These are phyloP conservation scores for Cardamine occulta DNA, from an alignment of 345 rosid species.

Conservation along the genomic window DNA sequence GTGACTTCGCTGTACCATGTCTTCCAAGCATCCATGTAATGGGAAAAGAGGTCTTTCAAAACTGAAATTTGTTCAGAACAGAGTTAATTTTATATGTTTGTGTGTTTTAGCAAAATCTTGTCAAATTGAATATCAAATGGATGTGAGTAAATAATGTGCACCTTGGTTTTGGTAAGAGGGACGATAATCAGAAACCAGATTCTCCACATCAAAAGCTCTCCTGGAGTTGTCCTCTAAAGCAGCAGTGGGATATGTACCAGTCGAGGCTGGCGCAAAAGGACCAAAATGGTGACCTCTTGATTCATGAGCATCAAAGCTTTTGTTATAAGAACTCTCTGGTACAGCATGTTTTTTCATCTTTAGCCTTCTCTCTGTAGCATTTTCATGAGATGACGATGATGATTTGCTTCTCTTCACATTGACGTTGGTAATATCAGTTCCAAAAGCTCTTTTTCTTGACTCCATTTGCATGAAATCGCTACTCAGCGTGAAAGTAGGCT, in stretches of 20 bases:
- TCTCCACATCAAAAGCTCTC: conserved; percentile 59
- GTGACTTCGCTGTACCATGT: conserved; percentile 83
- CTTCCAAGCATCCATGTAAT: conserved; percentile 92
- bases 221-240: conserved; percentile 41
- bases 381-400: conserved; percentile 44
- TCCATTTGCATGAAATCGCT: conserved; percentile 43
- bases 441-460: conserved; percentile 70
- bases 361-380: conserved; percentile 25
- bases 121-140: neutral
- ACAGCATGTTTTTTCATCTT: conserved; percentile 48
- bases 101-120: neutral
- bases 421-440: conserved; percentile 73
- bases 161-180: conserved; percentile 88
- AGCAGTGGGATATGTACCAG: conserved; percentile 34
- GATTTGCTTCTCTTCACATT: conserved; percentile 52
- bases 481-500: conserved; percentile 45
- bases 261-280: conserved; percentile 68
- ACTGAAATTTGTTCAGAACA: conserved; percentile 54
- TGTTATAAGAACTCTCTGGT: conserved; percentile 47
- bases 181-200: conserved; percentile 57
- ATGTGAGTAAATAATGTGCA: conserved; percentile 19
- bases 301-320: conserved; percentile 45
- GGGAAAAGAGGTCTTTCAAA: conserved; percentile 75
- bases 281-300: conserved; percentile 66
- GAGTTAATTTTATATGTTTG: neutral